These are phyloP conservation scores for Cairneyella variabilis DNA, from an alignment of 495 filamentous ascomycete genomes.

Conservation along the genomic window DNA sequence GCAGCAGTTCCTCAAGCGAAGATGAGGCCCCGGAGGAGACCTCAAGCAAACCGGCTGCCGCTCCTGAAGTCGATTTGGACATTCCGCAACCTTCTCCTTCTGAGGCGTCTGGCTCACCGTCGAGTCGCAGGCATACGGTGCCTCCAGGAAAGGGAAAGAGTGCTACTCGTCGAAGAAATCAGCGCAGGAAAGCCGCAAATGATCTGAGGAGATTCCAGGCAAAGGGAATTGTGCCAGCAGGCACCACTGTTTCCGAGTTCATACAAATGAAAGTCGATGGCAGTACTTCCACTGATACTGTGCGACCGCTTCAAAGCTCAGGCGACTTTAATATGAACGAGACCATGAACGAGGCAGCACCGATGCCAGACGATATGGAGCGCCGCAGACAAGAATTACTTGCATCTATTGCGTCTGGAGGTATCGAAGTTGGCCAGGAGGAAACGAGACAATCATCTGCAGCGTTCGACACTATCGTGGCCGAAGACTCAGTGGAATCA, in stretches of 20 bases:
- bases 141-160: conserved; percentile 38
- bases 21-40: conserved; percentile 24
- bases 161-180: conserved; percentile 51
- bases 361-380: conserved; percentile 47
- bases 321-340: conserved; percentile 14
- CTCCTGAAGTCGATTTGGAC: not conserved
- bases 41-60: conserved; percentile 14
- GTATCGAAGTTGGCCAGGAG: conserved; percentile 40
- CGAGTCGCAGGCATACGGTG: not conserved
- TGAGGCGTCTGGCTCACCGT: not conserved
- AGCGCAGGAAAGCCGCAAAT: conserved; percentile 44
- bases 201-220: conserved; percentile 46
- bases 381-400: conserved; percentile 49
- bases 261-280: conserved; percentile 29
- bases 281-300: conserved; percentile 20
- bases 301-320: conserved; percentile 11
- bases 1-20: conserved; percentile 27
- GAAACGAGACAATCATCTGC: not conserved
- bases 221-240: conserved; percentile 41
- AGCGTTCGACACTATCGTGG: not conserved
- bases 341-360: conserved; percentile 25
- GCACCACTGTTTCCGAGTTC: conserved; percentile 46
- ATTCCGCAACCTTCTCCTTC: not conserved
- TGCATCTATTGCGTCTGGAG: conserved; percentile 45
- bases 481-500: not conserved